Evolutionary conservation across 371 early-diverging fungal species (phyloP), one percentile per base, ranked within the genome.

Genomic region (Apophysomyces elegans): DNA sequence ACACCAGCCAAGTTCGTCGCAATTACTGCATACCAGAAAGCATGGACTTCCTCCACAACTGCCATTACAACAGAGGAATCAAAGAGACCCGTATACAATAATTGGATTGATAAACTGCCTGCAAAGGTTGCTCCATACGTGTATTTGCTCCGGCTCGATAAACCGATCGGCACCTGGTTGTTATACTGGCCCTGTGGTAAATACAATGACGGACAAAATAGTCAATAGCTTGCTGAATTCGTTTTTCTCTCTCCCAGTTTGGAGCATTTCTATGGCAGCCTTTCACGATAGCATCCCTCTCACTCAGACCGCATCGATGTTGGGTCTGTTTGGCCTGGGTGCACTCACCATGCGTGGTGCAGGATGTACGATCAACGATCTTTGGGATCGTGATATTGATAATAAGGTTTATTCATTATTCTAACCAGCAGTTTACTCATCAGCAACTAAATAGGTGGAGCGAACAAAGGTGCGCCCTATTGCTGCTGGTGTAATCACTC

Each of bases 291-390:
- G 83, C 9, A 75, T 85, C 41, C 84, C 87, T 2, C 18, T 76
- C 11, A 41, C 73, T 9, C 77, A 83, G 2, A 84, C 92, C 43
- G 80, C 85, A 0, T 77, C 76, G 21, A 91, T 89, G 86, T 69
- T 96, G 14, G 88, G 85, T 0, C 74, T 97, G n/a, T 97, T 97
- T 84, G 92, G 90, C 18, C 76, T 88, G 1, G 99, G 98, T 14
- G 92, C 96, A 5, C 68, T 97, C 2, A 84, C 95, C n/a, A 96
- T 98, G 96, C 88, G 99, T 26, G 96, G 97, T 3, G 98, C 97
- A 21, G 98, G 97, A 21, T 98, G 99, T 78, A 96, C 95, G 0
- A 92, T 98, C 65, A 98, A 98, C 75, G 99, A 98, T 72, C 78
- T 98, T 68, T 97, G 97, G 98, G 98, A 98, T 74, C 75, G 86